Evolutionary conservation across 495 filamentous ascomycete species (phyloP).

Genomic region (Tuber magnatum): DNA sequence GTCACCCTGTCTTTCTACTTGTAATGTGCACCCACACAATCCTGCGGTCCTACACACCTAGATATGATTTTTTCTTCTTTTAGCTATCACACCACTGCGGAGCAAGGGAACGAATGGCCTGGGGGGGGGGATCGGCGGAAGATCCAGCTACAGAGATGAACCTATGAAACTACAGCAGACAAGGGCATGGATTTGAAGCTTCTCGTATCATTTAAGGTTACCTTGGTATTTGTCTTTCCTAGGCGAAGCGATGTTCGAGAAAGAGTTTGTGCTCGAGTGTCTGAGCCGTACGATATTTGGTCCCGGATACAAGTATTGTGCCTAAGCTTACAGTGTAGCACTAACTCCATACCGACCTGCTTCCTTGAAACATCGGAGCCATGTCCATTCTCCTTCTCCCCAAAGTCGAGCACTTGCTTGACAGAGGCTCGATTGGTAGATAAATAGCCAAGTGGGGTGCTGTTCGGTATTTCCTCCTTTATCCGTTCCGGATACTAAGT

Average conservation of each 20-base stretch:
- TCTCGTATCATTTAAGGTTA: background rate
- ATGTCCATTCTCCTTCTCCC: background rate
- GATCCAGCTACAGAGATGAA: background rate
- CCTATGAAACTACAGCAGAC: background rate
- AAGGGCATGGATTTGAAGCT: background rate
- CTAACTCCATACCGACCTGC: background rate
- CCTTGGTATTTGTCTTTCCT: background rate
- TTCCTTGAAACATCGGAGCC: background rate
- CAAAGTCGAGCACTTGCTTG: background rate
- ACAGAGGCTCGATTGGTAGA: background rate
- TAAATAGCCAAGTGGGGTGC: background rate
- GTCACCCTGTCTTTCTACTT: background rate
- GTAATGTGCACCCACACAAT: background rate
- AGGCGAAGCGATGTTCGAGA: background rate
- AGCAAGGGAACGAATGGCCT: background rate
- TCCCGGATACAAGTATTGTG: background rate
- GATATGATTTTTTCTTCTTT: background rate
- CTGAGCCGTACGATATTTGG: background rate
- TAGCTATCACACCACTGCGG: background rate
- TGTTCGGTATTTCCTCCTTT: background rate
- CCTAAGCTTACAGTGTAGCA: background rate
- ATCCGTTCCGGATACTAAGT: background rate
- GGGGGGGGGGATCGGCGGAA: background rate
- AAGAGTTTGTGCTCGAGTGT: background rate
- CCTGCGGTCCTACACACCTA: background rate